These are phyloP conservation scores for Chytriomyces sp. DNA, from an alignment of 192 early-diverging fungal genomes.

Conservation along the genomic window DNA sequence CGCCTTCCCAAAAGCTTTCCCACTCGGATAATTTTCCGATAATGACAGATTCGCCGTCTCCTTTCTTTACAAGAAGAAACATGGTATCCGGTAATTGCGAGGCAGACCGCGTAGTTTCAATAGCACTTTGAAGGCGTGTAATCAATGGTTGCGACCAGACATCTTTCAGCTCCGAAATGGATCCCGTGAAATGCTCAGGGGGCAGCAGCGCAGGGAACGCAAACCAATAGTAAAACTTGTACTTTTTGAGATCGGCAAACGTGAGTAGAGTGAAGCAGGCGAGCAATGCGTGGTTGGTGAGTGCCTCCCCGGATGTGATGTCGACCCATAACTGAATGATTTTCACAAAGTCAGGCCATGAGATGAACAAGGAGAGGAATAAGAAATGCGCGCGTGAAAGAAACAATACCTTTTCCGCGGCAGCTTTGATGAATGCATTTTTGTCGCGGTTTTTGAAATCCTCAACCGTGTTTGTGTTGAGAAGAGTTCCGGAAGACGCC, in stretches of 20 bases:
- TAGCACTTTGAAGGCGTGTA: not conserved
- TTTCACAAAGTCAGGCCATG: not conserved
- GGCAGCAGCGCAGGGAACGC: conserved; percentile 87
- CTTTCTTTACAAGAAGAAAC: conserved; percentile 32
- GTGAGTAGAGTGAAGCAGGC: conserved; percentile 79
- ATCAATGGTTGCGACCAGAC: conserved; percentile 22
- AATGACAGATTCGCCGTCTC: conserved; percentile 14
- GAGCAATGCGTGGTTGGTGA: conserved; percentile 68
- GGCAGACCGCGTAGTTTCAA: conserved; percentile 7
- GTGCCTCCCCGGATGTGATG: conserved; percentile 70
- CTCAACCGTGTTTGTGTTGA: conserved; percentile 95
- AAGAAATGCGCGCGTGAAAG: not conserved
- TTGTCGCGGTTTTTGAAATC: conserved; percentile 88
- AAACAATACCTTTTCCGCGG: conserved; percentile 59
- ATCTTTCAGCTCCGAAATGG: conserved; percentile 43
- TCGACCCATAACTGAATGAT: conserved; percentile 69
- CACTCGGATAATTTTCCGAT: conserved; percentile 61
- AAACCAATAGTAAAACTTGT: conserved; percentile 94
- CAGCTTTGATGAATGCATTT: conserved; percentile 62
- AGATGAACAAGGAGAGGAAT: not conserved
- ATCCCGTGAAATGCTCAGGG: conserved; percentile 56
- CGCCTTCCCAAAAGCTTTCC: conserved; percentile 55
- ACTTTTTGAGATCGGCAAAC: conserved; percentile 97
- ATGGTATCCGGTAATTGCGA: not conserved
- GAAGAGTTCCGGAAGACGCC: conserved; percentile 62